Base-by-base conservation (phyloP, 192 early-diverging fungal genomes). In the Coemansia sp. region DNA sequence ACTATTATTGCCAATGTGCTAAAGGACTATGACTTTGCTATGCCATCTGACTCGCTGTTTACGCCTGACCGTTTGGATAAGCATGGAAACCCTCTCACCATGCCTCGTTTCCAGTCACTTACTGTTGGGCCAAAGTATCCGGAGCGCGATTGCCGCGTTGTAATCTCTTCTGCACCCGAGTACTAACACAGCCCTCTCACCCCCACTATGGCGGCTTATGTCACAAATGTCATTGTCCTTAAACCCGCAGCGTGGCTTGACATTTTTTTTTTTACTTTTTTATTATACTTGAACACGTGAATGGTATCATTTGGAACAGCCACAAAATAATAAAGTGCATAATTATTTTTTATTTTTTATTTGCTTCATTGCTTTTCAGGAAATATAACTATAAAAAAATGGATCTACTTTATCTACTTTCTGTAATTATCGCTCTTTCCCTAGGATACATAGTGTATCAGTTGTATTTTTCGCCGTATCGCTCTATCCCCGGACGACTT, bases 1-100 rank as follows among this genome's bases (percentile, higher is more conserved):
- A 64, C 69, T 1, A 75, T 68, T 3, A 10, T 74, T 19, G 69
- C 72, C 0, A 78, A 70, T 23, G 11, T 83, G 0, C 50, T 83
- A 4, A 66, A 67, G 21, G 42, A 72, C 65, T 83, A 74, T 30
- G 69, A 77, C 28, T 62, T 76, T 49, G 47, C 46, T 14, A 4
- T 72, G 17, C 66, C 73, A 1, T 13, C 21, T 0, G 62, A 52
- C 37, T 42, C 73, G 0, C 53, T 64, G 38, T 71, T 66, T 43
- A 32, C 43, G 13, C 69, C 74, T 13, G 59, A 66, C 1, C 61
- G 23, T 8, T 7, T 64, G 21, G 67, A 80, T 35, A 6, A 8
- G 9, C 4, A 46, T 30, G 72, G 77, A 6, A 38, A 62, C 40
- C 77, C 71, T 0, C 11, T 64, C n/a, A 38, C 28, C 13, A 78